Conservation (phyloP, 371 early-diverging fungal species). For the Mycotypha africana region DNA sequence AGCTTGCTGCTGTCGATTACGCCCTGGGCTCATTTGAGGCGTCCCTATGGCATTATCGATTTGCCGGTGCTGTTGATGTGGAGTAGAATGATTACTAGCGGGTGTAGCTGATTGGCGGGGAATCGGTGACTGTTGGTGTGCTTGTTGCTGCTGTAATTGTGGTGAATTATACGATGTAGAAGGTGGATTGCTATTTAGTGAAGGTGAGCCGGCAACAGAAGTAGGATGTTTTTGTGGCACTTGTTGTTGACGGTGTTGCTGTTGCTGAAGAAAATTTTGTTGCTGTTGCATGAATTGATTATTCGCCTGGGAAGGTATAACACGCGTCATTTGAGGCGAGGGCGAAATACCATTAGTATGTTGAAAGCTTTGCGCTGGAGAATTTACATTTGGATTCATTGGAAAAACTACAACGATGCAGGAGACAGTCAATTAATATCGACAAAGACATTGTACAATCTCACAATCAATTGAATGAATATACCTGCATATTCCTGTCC, state of each 20-base stretch:
- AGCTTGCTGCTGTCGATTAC: conserved; percentile 15
- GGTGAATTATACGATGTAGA: conserved; percentile 20
- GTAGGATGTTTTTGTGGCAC: too few relatives aligned
- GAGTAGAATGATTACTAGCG: conserved; percentile 30
- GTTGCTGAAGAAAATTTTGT: conserved; percentile 13
- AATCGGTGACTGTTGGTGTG: conserved; percentile 19
- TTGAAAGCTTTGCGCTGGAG: conserved; percentile 25
- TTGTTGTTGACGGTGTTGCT: conserved; percentile 14
- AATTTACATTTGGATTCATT: conserved; percentile 22
- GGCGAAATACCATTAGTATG: conserved; percentile 21
- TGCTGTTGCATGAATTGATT: conserved; percentile 30
- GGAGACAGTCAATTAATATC: too few relatives aligned
- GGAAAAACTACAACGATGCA: conserved; percentile 22
- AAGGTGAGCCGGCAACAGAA: conserved; percentile 11
- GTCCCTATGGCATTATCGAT: too few relatives aligned
- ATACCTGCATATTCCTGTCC: conserved; percentile 31
- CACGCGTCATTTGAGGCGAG: conserved; percentile 28
- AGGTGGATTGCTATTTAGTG: conserved; percentile 14
- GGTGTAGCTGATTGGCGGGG: conserved; percentile 31
- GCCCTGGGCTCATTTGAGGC: too few relatives aligned
- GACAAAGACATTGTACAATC: too few relatives aligned
- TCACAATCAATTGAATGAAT: too few relatives aligned
- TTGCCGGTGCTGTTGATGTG: conserved; percentile 30
- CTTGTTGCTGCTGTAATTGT: conserved; percentile 28
- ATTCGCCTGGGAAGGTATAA: conserved; percentile 35